Evolutionary conservation across 805 yeast species (phyloP).

Genomic region (Wickerhamiella vanderwaltii): DNA sequence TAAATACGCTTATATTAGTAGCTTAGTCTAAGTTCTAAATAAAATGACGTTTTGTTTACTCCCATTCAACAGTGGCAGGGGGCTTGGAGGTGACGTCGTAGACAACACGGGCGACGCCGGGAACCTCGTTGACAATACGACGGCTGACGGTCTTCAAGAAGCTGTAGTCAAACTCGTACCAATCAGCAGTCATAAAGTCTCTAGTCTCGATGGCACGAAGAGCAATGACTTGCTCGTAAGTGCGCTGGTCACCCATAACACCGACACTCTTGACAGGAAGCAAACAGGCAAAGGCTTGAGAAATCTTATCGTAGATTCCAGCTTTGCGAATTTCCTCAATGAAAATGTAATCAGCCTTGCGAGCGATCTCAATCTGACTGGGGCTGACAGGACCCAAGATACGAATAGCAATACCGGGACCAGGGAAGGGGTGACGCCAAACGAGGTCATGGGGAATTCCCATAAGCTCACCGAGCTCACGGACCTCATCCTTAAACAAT

Average conservation of each 20-base stretch:
- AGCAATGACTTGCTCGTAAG: slow-evolving; percentile 98
- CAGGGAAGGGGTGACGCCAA: slow-evolving; percentile 99
- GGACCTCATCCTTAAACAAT: slow-evolving; percentile 96
- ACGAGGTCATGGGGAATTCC: slow-evolving; percentile 95
- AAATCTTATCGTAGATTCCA: slow-evolving; percentile 81
- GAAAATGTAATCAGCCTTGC: slow-evolving; percentile 93
- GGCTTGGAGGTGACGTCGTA: slow-evolving; percentile 98
- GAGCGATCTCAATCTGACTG: slow-evolving; percentile 87
- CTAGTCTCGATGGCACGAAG: slow-evolving; percentile 94
- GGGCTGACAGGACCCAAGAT: slow-evolving; percentile 94
- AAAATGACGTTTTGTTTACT: too few species aligned
- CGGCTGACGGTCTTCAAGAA: slow-evolving; percentile 89
- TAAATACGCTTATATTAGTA: too few species aligned
- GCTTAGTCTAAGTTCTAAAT: too few species aligned
- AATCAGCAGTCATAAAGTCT: slow-evolving; percentile 99
- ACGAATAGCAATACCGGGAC: slow-evolving; percentile 99
- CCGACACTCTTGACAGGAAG: slow-evolving; percentile 98
- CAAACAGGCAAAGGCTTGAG: slow-evolving; percentile 96
- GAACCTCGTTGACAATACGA: slow-evolving; percentile 96
- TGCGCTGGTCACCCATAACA: slow-evolving; percentile 99
- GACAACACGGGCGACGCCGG: slow-evolving; percentile 97
- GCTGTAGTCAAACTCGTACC: slow-evolving; percentile 86
- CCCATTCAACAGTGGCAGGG: slow-evolving; percentile 99
- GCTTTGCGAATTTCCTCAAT: slow-evolving; percentile 91
- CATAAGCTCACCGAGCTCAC: slow-evolving; percentile 85